Evolutionary conservation across 1,284 basidiomycete genomes (phyloP).

Genomic region (Inonotus hispidus): DNA sequence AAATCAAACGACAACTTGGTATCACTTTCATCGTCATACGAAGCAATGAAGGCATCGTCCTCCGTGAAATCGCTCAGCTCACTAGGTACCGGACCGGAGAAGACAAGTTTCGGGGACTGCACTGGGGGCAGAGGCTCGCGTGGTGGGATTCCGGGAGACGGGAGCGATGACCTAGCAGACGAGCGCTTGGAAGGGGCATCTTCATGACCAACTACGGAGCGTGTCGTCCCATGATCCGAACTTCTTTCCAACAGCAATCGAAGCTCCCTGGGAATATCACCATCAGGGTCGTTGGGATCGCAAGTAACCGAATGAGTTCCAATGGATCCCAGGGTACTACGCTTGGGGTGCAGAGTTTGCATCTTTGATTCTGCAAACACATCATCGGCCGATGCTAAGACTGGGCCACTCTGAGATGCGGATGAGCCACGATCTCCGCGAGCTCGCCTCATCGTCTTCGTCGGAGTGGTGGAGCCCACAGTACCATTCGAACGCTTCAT

Average conservation of each 20-base stretch:
- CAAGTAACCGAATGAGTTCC: constrained; percentile 37
- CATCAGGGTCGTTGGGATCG: constrained; percentile 57
- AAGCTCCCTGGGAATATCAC: constrained; percentile 72
- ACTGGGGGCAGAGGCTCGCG: constrained; percentile 35
- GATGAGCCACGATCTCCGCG: constrained; percentile 33
- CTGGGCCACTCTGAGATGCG: constrained; percentile 26
- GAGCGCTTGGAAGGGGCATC: constrained; percentile 3
- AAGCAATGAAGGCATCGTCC: constrained; percentile 35
- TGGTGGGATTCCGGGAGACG: constrained; percentile 40
- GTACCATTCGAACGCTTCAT: constrained; percentile 34
- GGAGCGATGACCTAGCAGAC: constrained; percentile 12
- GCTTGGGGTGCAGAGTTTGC: constrained; percentile 52
- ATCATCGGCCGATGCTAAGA: constrained; percentile 4
- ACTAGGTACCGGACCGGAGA: constrained; percentile 41
- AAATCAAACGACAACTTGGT: constrained; percentile 84
- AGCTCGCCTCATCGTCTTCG: constrained; percentile 34
- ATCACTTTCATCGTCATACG: constrained; percentile 46
- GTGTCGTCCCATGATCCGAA: constrained; percentile 35
- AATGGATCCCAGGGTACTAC: constrained; percentile 57
- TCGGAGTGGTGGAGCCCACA: constrained; percentile 30
- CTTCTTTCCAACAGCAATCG: constrained; percentile 53
- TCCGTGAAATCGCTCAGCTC: constrained; percentile 40
- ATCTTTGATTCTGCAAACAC: constrained; percentile 45
- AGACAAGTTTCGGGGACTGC: constrained; percentile 30
- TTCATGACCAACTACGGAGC: constrained; percentile 23